phyloP scores from a whole-genome alignment of 176 grass and related monocot species.

The Poa annua region DNA sequence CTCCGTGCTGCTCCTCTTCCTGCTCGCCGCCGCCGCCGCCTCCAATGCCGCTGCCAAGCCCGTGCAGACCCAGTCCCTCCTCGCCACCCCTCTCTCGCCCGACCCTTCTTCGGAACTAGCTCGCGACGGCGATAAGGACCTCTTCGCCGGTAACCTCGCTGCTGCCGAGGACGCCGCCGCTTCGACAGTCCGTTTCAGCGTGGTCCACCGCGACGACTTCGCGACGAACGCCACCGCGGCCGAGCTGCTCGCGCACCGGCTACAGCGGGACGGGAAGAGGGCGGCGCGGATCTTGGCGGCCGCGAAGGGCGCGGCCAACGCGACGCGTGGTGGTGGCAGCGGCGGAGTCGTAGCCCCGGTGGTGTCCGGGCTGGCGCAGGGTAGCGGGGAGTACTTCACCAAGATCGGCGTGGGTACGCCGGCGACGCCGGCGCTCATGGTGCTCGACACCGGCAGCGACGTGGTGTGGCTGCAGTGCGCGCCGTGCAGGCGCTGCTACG shows the following conservation, averaged over 20 bases:
- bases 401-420: slow-evolving; percentile 87
- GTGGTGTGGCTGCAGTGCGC: slow-evolving; percentile 92
- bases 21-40: not conserved
- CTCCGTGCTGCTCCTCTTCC: slow-evolving; percentile 37
- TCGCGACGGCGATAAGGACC: not conserved
- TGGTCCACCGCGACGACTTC: slow-evolving; percentile 63
- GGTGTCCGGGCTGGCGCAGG: slow-evolving; percentile 79
- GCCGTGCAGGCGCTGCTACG: slow-evolving; percentile 86
- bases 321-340: not conserved
- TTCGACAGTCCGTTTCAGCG: slow-evolving; percentile 26
- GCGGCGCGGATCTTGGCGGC: slow-evolving; percentile 40
- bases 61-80: slow-evolving; percentile 41
- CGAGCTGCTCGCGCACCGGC: slow-evolving; percentile 54
- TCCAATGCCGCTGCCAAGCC: slow-evolving; percentile 15
- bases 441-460: slow-evolving; percentile 94
- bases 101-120: slow-evolving; percentile 6
- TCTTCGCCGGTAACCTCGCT: slow-evolving; percentile 21
- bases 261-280: slow-evolving; percentile 45
- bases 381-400: slow-evolving; percentile 95
- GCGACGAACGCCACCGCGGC: slow-evolving; percentile 37
- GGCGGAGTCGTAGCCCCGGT: slow-evolving; percentile 54
- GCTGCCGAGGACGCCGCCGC: not conserved
- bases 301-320: slow-evolving; percentile 17
- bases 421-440: slow-evolving; percentile 68
- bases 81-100: slow-evolving; percentile 51